Percentiles rank a stretch among this genome's conserved stretches.
phyloP scores from a whole-genome alignment of 2,329 filamentous ascomycete genomes.

The Pseudogymnoascus sp. region DNA sequence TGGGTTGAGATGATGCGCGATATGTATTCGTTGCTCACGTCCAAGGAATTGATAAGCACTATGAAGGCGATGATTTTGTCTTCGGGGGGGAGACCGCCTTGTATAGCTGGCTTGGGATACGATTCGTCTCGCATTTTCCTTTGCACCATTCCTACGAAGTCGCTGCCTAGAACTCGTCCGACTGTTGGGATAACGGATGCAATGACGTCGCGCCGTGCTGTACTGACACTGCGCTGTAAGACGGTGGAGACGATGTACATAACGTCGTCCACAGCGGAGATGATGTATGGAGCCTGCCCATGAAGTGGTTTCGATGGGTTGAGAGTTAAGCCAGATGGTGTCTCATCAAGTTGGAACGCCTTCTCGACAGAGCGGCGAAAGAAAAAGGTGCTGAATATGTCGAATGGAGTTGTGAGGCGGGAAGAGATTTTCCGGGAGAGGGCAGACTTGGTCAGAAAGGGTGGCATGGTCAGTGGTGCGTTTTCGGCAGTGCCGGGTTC shows the following conservation, averaged over 20 bases:
- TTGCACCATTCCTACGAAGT: conserved; percentile 96
- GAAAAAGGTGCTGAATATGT: conserved; percentile 90
- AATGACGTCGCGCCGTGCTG: conserved; percentile 72
- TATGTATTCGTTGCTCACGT: conserved; percentile 86
- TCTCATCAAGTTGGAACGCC: conserved; percentile 92
- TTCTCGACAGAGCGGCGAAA: conserved; percentile 94
- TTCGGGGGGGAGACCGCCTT: conserved; percentile 78
- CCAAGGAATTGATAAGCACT: conserved; percentile 90
- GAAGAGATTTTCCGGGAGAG: conserved; percentile 69
- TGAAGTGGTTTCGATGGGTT: conserved; percentile 63
- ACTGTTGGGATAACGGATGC: conserved; percentile 71
- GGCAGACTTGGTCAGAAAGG: conserved; percentile 69
- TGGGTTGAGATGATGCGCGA: conserved; percentile 71
- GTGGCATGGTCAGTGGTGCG: conserved; percentile 55
- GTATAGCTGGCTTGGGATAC: conserved; percentile 71
- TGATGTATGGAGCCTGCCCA: conserved; percentile 79
- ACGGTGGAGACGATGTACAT: conserved; percentile 99
- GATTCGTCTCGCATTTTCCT: conserved; percentile 95
- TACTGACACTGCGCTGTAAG: conserved; percentile 75
- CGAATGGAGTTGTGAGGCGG: conserved; percentile 73
- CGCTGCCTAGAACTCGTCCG: conserved; percentile 69
- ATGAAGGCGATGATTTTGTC: conserved; percentile 83
- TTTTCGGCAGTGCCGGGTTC: conserved; percentile 43
- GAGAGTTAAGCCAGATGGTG: conserved; percentile 69
- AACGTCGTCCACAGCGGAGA: conserved; percentile 92